Conservation (phyloP, 2,329 filamentous ascomycete genomes). For the Beauveria sp. region DNA sequence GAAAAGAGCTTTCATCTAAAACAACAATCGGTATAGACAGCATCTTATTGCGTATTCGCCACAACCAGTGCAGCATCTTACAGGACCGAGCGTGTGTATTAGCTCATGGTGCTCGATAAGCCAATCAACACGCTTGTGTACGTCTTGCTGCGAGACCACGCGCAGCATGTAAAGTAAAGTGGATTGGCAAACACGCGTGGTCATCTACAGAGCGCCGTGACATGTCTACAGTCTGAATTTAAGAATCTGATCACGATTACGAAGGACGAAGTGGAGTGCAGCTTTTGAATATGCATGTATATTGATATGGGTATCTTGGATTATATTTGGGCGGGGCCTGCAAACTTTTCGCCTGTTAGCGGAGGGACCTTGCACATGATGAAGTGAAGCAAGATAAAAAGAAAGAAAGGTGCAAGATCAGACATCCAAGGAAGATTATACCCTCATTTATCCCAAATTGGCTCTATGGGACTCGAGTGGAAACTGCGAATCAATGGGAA, state of each 20-base stretch:
- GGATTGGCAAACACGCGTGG: neutral
- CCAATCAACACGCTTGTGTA: no score
- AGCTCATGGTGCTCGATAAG: no score
- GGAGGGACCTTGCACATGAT: slow-evolving; percentile 3
- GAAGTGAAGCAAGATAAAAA: slow-evolving; percentile 10
- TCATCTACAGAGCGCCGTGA: no score
- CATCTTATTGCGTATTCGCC: no score
- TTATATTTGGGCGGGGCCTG: slow-evolving; percentile 3
- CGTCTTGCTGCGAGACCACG: no score
- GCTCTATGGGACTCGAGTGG: slow-evolving; percentile 69
- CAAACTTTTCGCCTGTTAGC: slow-evolving; percentile 19
- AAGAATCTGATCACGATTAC: neutral
- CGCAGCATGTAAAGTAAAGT: no score
- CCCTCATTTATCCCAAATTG: slow-evolving; percentile 63
- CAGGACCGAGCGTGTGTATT: no score
- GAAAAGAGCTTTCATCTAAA: no score
- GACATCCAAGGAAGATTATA: slow-evolving; percentile 69
- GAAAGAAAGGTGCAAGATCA: slow-evolving; percentile 36
- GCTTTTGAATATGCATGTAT: neutral
- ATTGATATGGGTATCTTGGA: neutral
- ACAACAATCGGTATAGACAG: no score
- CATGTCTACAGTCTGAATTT: no score
- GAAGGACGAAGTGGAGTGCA: neutral
- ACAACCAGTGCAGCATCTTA: no score
- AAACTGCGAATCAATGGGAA: slow-evolving; percentile 80